A percentile compares a stretch with the other conserved stretches of the same genome.
phyloP scores from a whole-genome alignment of 106 monocot species.

The Platanthera zijinensis region DNA sequence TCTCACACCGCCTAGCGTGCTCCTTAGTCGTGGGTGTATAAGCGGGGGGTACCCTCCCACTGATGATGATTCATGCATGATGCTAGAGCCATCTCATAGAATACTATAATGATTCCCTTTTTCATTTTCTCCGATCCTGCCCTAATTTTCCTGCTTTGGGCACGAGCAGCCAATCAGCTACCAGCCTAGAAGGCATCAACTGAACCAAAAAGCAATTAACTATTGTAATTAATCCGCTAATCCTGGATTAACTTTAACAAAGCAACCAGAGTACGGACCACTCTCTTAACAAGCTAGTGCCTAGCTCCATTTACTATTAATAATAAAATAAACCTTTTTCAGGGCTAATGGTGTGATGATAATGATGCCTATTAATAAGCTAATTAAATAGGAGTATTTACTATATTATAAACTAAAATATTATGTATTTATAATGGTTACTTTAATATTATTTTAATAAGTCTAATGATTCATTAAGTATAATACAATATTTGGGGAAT shows the following conservation, averaged over 20 bases:
- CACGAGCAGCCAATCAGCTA: background rate
- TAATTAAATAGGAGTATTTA: too few relatives aligned
- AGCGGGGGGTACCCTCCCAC: too few relatives aligned
- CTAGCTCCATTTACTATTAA: background rate
- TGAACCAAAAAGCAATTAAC: background rate
- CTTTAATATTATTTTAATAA: too few relatives aligned
- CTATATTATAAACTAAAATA: too few relatives aligned
- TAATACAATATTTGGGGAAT: too few relatives aligned
- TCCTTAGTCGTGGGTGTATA: too few relatives aligned
- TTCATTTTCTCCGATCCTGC: conserved; percentile 2
- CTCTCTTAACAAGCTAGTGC: background rate
- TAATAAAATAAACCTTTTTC: background rate
- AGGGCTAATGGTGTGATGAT: background rate
- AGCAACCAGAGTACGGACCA: conserved; percentile 1
- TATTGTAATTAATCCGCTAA: background rate
- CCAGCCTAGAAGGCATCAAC: background rate
- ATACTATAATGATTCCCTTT: background rate
- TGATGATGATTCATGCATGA: too few relatives aligned
- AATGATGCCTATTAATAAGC: too few relatives aligned
- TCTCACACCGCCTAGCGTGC: too few relatives aligned
- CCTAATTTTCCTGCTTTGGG: background rate
- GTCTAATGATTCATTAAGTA: too few relatives aligned
- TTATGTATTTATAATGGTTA: too few relatives aligned
- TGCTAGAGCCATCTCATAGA: background rate
- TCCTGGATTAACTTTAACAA: background rate